These are phyloP conservation scores for Auricularia cornea DNA, from an alignment of 768 basidiomycete genomes.

Conservation along the genomic window DNA sequence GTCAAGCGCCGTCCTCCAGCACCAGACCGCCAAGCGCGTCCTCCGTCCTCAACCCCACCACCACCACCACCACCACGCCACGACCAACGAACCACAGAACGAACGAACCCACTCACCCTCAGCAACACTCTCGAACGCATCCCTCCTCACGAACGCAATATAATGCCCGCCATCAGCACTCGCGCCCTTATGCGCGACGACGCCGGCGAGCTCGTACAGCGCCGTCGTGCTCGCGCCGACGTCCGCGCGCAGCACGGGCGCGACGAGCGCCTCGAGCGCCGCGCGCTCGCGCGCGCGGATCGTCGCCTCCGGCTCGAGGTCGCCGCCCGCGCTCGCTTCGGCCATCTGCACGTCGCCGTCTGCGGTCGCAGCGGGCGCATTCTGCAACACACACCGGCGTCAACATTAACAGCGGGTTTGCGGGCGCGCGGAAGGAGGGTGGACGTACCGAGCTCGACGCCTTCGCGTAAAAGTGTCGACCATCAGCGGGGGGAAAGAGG, in stretches of 20 bases:
- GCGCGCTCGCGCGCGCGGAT: constrained; percentile 56
- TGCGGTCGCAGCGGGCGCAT: constrained; percentile 15
- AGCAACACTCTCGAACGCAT: constrained; percentile 44
- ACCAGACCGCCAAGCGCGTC: too few relatives aligned
- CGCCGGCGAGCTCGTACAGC: constrained; percentile 86
- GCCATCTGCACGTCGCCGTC: constrained; percentile 44
- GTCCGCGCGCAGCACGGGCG: constrained; percentile 55
- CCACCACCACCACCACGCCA: too few relatives aligned
- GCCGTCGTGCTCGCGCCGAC: constrained; percentile 69
- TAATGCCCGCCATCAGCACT: constrained; percentile 95
- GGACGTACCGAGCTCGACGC: too few relatives aligned
- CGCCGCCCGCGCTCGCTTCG: constrained; percentile 30
- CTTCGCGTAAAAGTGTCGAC: too few relatives aligned
- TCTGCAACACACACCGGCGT: too few relatives aligned
- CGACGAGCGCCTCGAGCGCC: constrained; percentile 57
- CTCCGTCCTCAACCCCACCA: too few relatives aligned
- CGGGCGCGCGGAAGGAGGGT: too few relatives aligned
- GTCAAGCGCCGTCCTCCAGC: too few relatives aligned
- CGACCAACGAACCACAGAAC: constrained; percentile 2
- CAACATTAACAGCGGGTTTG: too few relatives aligned
- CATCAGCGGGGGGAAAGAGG: not conserved
- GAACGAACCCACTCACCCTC: constrained; percentile 9
- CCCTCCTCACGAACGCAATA: constrained; percentile 83
- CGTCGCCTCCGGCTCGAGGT: constrained; percentile 56
- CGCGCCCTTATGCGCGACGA: constrained; percentile 95